A percentile compares a stretch with the other conserved stretches of the same genome.
Evolutionary conservation across 2,329 filamentous ascomycete species (phyloP).

Genomic region (Stachybotrys elegans): DNA sequence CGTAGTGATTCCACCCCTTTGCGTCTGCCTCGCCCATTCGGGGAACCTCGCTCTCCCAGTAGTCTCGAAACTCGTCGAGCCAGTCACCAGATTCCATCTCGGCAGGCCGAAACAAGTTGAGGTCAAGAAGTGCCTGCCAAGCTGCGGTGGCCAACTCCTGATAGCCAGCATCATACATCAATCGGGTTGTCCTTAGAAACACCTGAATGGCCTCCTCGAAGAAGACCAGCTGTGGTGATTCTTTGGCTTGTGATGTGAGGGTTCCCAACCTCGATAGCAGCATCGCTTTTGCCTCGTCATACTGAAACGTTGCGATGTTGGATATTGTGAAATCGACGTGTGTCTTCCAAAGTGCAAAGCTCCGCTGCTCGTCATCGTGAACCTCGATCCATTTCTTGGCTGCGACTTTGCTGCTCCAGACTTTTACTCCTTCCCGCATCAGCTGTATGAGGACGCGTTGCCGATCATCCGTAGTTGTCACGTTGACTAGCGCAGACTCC

Average conservation of each 20-base stretch:
- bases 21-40: slow-evolving; percentile 72
- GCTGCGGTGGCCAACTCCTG: slow-evolving; percentile 69
- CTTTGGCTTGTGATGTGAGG: too few species aligned
- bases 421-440: slow-evolving; percentile 66
- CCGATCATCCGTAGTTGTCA: slow-evolving; percentile 38
- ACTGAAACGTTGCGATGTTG: slow-evolving; percentile 60
- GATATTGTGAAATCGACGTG: slow-evolving; percentile 71
- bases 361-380: slow-evolving; percentile 17
- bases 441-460: slow-evolving; percentile 61
- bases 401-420: slow-evolving; percentile 65
- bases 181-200: slow-evolving; percentile 67
- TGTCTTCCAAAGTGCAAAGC: slow-evolving; percentile 64
- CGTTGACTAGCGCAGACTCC: slow-evolving; percentile 65
- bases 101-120: slow-evolving; percentile 57
- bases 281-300: slow-evolving; percentile 57
- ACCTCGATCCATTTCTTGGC: slow-evolving; percentile 59
- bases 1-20: slow-evolving; percentile 62
- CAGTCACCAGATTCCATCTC: slow-evolving; percentile 17
- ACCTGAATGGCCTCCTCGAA: slow-evolving; percentile 53
- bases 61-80: slow-evolving; percentile 54
- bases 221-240: slow-evolving; percentile 10
- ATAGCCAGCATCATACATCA: slow-evolving; percentile 74
- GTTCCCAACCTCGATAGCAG: slow-evolving; percentile 54
- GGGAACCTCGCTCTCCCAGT: slow-evolving; percentile 82
- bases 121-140: slow-evolving; percentile 80